Conservation (phyloP, 805 yeast species). For the Metschnikowia shivogae region DNA sequence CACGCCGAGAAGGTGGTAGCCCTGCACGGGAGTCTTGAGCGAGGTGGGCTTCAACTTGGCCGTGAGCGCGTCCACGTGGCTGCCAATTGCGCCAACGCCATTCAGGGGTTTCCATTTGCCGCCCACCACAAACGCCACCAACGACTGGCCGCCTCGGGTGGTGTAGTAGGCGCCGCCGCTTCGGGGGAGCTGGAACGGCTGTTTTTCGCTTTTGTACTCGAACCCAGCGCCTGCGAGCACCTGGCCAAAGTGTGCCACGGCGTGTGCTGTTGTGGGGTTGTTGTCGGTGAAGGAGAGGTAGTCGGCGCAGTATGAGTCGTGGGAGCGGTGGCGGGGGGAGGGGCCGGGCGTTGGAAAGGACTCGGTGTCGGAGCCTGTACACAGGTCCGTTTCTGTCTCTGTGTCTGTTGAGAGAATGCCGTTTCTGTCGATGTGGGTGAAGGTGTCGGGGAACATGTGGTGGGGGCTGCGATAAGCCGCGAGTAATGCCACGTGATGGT, state of each 20-base stretch:
- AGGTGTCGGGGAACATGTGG: background rate
- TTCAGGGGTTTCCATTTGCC: constrained; percentile 31
- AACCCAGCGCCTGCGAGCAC: constrained; percentile 28
- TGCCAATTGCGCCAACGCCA: constrained; percentile 27
- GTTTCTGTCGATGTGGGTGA: constrained; percentile 3
- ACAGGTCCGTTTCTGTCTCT: constrained; percentile 5
- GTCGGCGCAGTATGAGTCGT: constrained; percentile 17
- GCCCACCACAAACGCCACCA: constrained; percentile 39
- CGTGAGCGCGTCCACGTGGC: constrained; percentile 39
- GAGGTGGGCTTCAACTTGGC: constrained; percentile 32
- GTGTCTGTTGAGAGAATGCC: constrained; percentile 11
- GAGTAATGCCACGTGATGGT: no score
- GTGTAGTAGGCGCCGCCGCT: constrained; percentile 26
- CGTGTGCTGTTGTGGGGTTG: constrained; percentile 44
- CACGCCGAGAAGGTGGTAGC: constrained; percentile 37
- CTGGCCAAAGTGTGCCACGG: constrained; percentile 21
- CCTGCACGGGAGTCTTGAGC: constrained; percentile 20
- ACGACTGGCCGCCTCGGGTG: constrained; percentile 28
- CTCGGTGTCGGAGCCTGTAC: background rate
- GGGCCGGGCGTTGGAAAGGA: background rate
- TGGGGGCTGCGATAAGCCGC: no score
- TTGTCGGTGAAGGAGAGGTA: constrained; percentile 30
- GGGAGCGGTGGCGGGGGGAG: constrained; percentile 1
- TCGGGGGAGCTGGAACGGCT: constrained; percentile 6
- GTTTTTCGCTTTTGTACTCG: constrained; percentile 23